These are phyloP conservation scores for Phytophthora idaei DNA, from an alignment of 352 stramenopile genomes.

Conservation along the genomic window DNA sequence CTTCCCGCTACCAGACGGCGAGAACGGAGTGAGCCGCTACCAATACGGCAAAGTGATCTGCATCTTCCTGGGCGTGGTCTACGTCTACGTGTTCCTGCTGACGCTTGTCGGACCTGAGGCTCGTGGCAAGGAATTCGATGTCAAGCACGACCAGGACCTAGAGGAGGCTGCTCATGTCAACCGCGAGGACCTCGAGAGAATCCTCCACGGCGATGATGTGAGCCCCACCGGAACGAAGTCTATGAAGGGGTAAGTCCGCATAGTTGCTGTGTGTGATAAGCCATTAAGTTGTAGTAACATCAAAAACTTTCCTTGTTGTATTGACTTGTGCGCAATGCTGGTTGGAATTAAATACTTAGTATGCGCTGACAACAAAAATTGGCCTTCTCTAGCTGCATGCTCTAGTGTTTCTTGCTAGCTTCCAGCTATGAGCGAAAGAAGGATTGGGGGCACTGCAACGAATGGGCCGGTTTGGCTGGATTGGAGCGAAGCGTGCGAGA, in stretches of 20 bases:
- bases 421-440: background rate
- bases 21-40: constrained; percentile 37
- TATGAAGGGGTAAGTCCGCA: constrained; percentile 19
- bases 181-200: constrained; percentile 40
- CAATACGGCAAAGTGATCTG: constrained; percentile 61
- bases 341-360: constrained; percentile 44
- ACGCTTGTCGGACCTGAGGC: constrained; percentile 52
- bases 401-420: constrained; percentile 9
- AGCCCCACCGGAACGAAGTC: constrained; percentile 23
- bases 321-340: constrained; percentile 25
- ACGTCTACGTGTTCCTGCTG: constrained; percentile 53
- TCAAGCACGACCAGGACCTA: constrained; percentile 43
- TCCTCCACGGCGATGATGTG: constrained; percentile 31
- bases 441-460: constrained; percentile 2
- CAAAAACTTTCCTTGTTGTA: constrained; percentile 3
- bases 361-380: constrained; percentile 46
- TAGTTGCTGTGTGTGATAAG: constrained; percentile 2
- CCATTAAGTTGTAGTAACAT: constrained; percentile 12
- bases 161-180: constrained; percentile 39
- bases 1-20: constrained; percentile 44
- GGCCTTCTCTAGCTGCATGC: constrained; percentile 11
- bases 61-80: constrained; percentile 55
- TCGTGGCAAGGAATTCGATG: constrained; percentile 58
- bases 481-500: constrained; percentile 9
- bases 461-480: constrained; percentile 3